phyloP scores from a whole-genome alignment of 129 eudicot species.

The Chrysanthemum seticuspe region DNA sequence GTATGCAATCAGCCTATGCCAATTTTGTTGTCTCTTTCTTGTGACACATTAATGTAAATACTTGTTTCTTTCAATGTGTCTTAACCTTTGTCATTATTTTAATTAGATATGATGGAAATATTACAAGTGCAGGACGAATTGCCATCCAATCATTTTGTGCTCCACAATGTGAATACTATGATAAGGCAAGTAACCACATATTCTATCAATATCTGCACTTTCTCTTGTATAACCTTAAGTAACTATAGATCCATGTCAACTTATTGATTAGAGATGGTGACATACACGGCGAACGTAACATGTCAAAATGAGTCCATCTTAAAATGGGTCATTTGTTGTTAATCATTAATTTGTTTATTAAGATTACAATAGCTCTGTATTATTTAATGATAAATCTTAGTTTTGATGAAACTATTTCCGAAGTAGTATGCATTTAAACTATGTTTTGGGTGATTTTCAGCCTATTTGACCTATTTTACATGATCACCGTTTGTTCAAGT shows the following conservation, averaged over 20 bases:
- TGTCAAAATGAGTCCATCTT: too few relatives aligned
- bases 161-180: slow-evolving; percentile 81
- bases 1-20: not conserved
- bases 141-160: slow-evolving; percentile 90
- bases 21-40: not conserved
- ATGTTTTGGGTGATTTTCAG: too few relatives aligned
- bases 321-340: too few relatives aligned
- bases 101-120: slow-evolving; percentile 55
- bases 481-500: not conserved
- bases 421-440: too few relatives aligned
- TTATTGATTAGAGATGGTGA: not conserved
- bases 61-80: not conserved
- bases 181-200: slow-evolving; percentile 46
- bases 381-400: too few relatives aligned
- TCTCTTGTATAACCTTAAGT: slow-evolving; percentile 2
- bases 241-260: slow-evolving; percentile 2
- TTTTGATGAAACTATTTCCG: too few relatives aligned
- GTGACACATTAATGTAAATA: not conserved
- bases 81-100: slow-evolving; percentile 10
- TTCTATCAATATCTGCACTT: not conserved
- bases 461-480: too few relatives aligned
- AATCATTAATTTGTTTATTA: not conserved
- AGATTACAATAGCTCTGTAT: not conserved
- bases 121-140: slow-evolving; percentile 70
- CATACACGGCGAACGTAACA: too few relatives aligned